Percentiles rank a stretch among this genome's conserved stretches.
These are phyloP conservation scores for Chaetomium fimeti DNA, from an alignment of 495 filamentous ascomycete species.

Conservation along the genomic window DNA sequence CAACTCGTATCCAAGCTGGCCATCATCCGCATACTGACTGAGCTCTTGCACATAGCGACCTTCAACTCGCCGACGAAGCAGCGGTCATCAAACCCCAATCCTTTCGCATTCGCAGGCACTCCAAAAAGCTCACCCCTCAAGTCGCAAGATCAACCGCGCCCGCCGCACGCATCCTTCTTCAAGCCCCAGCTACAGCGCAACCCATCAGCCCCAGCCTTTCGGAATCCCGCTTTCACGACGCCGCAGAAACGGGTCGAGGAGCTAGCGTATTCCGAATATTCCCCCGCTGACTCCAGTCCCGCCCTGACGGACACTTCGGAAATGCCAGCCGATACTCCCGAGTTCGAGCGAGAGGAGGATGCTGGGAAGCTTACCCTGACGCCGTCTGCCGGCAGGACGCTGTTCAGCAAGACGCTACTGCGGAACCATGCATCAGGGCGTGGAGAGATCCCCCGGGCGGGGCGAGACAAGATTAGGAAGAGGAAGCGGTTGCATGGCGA, in stretches of 20 bases:
- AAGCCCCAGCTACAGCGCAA: conserved; percentile 35
- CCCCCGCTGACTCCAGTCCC: conserved; percentile 80
- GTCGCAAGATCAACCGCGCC: conserved; percentile 39
- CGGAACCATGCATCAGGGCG: conserved; percentile 48
- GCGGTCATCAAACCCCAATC: conserved; percentile 27
- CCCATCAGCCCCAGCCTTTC: conserved; percentile 53
- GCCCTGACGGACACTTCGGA: conserved; percentile 66
- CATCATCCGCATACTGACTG: conserved; percentile 23
- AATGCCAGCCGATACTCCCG: conserved; percentile 47
- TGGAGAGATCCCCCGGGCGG: conserved; percentile 42
- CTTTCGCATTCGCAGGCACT: conserved; percentile 34
- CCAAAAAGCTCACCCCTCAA: conserved; percentile 31
- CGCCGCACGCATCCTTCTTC: conserved; percentile 41
- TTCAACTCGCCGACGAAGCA: conserved; percentile 36
- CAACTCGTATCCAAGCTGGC: no score
- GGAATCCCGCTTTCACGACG: conserved; percentile 72
- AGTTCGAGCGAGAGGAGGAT: conserved; percentile 40
- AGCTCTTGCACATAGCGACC: conserved; percentile 18
- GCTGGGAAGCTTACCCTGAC: conserved; percentile 42
- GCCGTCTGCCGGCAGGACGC: conserved; percentile 39
- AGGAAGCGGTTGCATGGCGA: conserved; percentile 45
- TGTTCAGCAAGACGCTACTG: conserved; percentile 44
- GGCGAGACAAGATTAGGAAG: conserved; percentile 47
- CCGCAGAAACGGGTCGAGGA: conserved; percentile 69
- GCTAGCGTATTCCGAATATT: conserved; percentile 62